phyloP scores from a whole-genome alignment of 306 rosid genomes.

The Styphnolobium japonicum region DNA sequence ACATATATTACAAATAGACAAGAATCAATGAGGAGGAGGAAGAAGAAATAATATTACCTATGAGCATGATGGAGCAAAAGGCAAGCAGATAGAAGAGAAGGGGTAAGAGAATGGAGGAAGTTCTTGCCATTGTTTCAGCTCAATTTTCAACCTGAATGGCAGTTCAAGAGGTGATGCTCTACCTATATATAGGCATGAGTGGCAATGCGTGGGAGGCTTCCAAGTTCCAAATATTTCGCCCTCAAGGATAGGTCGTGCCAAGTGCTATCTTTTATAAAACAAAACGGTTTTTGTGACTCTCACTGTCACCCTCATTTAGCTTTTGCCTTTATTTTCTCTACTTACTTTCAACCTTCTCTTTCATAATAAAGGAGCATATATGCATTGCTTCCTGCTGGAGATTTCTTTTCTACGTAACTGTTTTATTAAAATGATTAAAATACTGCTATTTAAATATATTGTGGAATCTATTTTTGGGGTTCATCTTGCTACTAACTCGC shows the following conservation, averaged over 20 bases:
- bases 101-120: conserved; percentile 30
- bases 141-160: background rate
- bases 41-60: conserved; percentile 36
- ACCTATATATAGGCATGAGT: conserved; percentile 26
- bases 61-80: conserved; percentile 35
- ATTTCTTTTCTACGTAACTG: conserved; percentile 41
- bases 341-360: conserved; percentile 49
- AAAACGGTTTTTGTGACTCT: conserved; percentile 14
- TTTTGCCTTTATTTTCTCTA: conserved; percentile 35
- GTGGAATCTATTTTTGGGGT: background rate
- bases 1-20: background rate
- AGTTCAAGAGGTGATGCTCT: conserved; percentile 18
- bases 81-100: conserved; percentile 34
- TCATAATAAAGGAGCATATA: conserved; percentile 58
- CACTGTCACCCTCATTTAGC: conserved; percentile 34
- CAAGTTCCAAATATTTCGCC: conserved; percentile 21
- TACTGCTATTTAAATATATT: background rate
- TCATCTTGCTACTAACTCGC: background rate
- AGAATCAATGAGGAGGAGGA: conserved; percentile 1
- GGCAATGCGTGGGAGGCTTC: conserved; percentile 6
- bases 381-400: conserved; percentile 72
- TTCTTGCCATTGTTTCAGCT: conserved; percentile 45
- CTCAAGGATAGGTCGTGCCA: conserved; percentile 29
- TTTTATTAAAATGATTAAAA: conserved; percentile 18
- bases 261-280: conserved; percentile 24